phyloP scores from a whole-genome alignment of 176 grass and related monocot genomes.

The Lolium rigidum region DNA sequence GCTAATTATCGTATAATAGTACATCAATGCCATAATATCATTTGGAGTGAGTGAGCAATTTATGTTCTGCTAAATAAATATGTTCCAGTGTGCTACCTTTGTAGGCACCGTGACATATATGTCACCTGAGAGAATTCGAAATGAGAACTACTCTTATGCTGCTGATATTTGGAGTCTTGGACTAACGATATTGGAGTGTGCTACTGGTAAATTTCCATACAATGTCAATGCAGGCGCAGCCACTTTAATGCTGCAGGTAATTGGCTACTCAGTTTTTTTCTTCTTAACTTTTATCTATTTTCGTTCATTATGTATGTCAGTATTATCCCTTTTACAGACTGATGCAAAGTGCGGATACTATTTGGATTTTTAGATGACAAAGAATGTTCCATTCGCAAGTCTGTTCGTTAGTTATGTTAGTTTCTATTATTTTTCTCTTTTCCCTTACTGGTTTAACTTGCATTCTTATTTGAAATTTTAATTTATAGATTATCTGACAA shows the following conservation, averaged over 20 bases:
- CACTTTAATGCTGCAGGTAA: slow-evolving; percentile 97
- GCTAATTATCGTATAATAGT: slow-evolving; percentile 30
- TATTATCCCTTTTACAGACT: not conserved
- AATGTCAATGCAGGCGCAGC: slow-evolving; percentile 85
- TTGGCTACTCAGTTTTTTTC: not conserved
- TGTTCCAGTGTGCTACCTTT: slow-evolving; percentile 98
- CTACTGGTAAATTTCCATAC: slow-evolving; percentile 96
- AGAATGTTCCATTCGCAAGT: not conserved
- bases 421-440: not conserved
- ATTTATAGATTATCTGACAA: not conserved
- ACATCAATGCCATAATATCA: slow-evolving; percentile 19
- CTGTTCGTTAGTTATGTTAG: not conserved
- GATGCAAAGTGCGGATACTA: not conserved
- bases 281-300: not conserved
- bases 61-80: slow-evolving; percentile 60
- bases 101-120: slow-evolving; percentile 97
- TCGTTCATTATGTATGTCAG: slow-evolving; percentile 18
- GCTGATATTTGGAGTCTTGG: slow-evolving; percentile 99
- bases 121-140: slow-evolving; percentile 98
- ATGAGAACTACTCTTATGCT: slow-evolving; percentile 85
- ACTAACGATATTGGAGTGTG: slow-evolving; percentile 89
- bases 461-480: not conserved
- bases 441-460: not conserved
- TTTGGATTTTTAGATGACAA: slow-evolving; percentile 16
- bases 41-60: slow-evolving; percentile 35